Evolutionary conservation across 2,329 filamentous ascomycete genomes (phyloP), one percentile per base, ranked within the genome.

Genomic region (Aspergillus texensis): DNA sequence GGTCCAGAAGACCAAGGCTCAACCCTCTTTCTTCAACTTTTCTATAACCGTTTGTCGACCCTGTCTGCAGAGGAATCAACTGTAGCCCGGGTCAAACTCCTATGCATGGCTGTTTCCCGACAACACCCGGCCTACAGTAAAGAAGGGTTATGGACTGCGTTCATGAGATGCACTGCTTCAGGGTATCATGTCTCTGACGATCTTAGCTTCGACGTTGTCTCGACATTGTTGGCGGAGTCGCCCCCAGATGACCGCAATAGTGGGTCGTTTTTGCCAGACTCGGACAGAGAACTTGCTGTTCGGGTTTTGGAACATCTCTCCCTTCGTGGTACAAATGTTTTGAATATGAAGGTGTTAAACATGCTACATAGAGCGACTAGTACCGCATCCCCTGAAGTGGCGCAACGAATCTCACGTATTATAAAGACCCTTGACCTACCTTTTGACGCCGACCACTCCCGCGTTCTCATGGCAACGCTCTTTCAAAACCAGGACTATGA

Each of bases 401-500:
- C 69, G 24, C 62, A 73, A 32, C 62, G 65, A 6, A 60, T 78
- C 12, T 66, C 71, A 11, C 75, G 70, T 59, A 69, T 75, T 41
- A 74, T 77, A 43, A 70, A 70, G 34, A 71, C 67, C 16, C 66
- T 74, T 5, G 62, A 75, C 21, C 58, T 75, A 28, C 65, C 70
- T 26, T 76, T 78, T 58, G 67, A 75, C 21, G 65, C 71, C 11
- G 61, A 68, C 4, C 63, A 75, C 19, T 73, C 72, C 12, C 72
- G 73, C 41, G 62, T 59, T 16, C 69, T 80, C 6, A 75, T 78
- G 69, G 62, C 72, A 6, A 69, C 74, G 5, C 67, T 73, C 26
- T 76, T 85, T 6, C 66, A 68, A 24, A 80, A 80, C 63, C 70
- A 73, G 21, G 78, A 87, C 67, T 89, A 86, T 82, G 73, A 82